Evolutionary conservation across 495 filamentous ascomycete species (phyloP).

Genomic region (Neurospora sp.): DNA sequence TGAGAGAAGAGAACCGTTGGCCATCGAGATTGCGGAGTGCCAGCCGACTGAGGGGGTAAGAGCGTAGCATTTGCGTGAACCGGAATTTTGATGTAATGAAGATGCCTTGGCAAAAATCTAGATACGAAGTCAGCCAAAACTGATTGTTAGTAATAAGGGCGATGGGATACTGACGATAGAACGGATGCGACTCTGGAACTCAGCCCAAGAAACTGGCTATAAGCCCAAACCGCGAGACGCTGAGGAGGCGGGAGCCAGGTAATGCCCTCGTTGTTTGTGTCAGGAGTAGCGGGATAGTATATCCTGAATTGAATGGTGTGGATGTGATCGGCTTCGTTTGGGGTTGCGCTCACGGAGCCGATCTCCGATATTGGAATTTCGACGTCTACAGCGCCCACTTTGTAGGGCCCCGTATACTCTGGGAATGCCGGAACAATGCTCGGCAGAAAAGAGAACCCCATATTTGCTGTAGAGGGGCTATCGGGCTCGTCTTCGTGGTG

Average conservation of each 20-base stretch:
- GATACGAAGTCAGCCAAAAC: not conserved
- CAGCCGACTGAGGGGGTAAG: conserved; percentile 13
- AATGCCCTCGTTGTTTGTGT: conserved; percentile 32
- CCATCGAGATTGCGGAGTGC: conserved; percentile 41
- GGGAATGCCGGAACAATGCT: conserved; percentile 51
- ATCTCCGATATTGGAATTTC: conserved; percentile 60
- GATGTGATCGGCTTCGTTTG: conserved; percentile 38
- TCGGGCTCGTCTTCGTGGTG: not conserved
- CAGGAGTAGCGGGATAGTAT: conserved; percentile 57
- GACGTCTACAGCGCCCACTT: conserved; percentile 64
- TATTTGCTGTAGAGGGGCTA: not conserved
- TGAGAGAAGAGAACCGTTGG: conserved; percentile 76
- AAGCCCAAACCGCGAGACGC: conserved; percentile 54
- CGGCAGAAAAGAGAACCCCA: conserved; percentile 13
- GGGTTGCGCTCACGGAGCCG: conserved; percentile 36
- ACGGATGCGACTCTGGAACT: conserved; percentile 43
- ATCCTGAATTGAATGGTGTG: conserved; percentile 63
- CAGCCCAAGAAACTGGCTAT: conserved; percentile 56
- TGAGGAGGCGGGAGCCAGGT: conserved; percentile 70
- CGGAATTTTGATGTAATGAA: conserved; percentile 54
- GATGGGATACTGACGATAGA: conserved; percentile 43
- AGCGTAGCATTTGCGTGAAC: conserved; percentile 34
- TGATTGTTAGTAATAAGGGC: not conserved
- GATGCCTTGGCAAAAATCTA: conserved; percentile 51
- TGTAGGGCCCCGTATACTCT: conserved; percentile 58